phyloP scores from a whole-genome alignment of 805 yeast genomes.

The Scheffersomyces coipomensis region DNA sequence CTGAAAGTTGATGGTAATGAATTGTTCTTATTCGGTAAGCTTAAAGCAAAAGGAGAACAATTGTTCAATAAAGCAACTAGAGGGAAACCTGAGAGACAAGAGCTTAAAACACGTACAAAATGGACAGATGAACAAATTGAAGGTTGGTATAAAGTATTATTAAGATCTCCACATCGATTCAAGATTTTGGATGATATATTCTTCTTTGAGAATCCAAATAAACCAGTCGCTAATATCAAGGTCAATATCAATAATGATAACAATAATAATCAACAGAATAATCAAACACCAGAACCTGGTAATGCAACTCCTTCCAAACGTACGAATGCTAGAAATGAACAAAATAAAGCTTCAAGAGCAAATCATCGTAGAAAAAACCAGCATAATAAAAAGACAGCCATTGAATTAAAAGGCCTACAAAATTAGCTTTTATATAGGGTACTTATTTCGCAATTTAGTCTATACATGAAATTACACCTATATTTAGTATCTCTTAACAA shows the following conservation, averaged over 20 bases:
- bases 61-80: slow-evolving; percentile 45
- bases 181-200: slow-evolving; percentile 61
- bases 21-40: slow-evolving; percentile 52
- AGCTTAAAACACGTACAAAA: slow-evolving; percentile 48
- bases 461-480: no score
- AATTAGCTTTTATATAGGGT: no score
- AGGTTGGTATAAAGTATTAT: slow-evolving; percentile 85
- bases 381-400: slow-evolving; percentile 50
- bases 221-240: no score
- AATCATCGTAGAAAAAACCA: slow-evolving; percentile 67
- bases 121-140: slow-evolving; percentile 93
- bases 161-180: slow-evolving; percentile 61
- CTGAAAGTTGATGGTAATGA: slow-evolving; percentile 46
- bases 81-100: slow-evolving; percentile 48
- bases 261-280: neutral
- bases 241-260: neutral
- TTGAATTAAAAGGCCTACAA: neutral
- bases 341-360: slow-evolving; percentile 54
- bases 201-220: slow-evolving; percentile 32
- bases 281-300: neutral
- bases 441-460: no score
- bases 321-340: slow-evolving; percentile 46
- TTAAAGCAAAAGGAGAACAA: slow-evolving; percentile 46
- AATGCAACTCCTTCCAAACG: slow-evolving; percentile 17
- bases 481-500: no score